Base-by-base conservation (phyloP, 139 green algal genomes). In the Volvox reticuliferus region DNA sequence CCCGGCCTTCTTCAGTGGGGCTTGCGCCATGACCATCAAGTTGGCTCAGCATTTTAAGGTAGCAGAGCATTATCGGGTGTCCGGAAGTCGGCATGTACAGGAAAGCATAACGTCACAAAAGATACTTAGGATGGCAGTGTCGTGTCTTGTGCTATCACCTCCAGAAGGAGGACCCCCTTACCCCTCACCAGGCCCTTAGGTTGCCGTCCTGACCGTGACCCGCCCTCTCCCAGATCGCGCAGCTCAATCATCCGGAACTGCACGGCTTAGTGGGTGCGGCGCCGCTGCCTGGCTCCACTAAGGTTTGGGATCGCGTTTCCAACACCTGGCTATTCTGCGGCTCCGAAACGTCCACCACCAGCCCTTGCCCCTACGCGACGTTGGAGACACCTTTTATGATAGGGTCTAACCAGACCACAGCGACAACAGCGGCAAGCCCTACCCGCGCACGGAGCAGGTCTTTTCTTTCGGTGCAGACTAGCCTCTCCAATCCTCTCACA, bases 31-130 rank as follows among this genome's bases (percentile, higher is more conserved):
- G 17, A 89, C 69, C 26, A 61, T 89, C 2, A 71, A 61, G 5
- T 73, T 26, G 85, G 30, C 71, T 69, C 71, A 71, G 69, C 85
- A 89, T n/a, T 89, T 89, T 71, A 89, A 89, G 85, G 85, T 89
- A 5, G 44, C 44, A 18, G 65, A 12, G 65, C 65, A 73, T 5
- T 24, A 73, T 3, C 44, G 44, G 44, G 9, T 55, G 44, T 55
- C 44, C 44, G 44, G 44, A 5, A 5, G 44, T 55, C 44, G 44
- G 44, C 9, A 9, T 55, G 44, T 55, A 55, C 9, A 55, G 44
- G 44, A 55, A 55, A 55, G 44, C 5, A 55, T 9, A 55, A 55
- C 5, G 44, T 55, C 44, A 55, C 44, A 14, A 55, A n/a, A 55
- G 44, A 55, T 55, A 9, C 5, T 55, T 14, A 55, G 44, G 44